Conservation (phyloP, 768 basidiomycete species). For the Suillus placidus region DNA sequence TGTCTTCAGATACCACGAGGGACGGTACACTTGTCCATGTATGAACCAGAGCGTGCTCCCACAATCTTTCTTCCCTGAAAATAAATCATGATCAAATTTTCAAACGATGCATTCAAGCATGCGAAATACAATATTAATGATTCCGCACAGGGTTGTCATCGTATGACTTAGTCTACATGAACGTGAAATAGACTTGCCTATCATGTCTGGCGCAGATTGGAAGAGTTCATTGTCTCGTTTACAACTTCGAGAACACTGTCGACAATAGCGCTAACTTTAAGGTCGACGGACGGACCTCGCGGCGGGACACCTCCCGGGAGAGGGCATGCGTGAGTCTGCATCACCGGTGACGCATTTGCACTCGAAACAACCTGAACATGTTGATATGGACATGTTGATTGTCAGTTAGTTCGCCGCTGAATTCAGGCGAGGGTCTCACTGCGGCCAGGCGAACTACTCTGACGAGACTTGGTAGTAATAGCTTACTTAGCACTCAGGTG, state of each 20-base stretch:
- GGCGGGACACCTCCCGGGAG: neutral
- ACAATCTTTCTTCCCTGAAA: neutral
- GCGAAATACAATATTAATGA: neutral
- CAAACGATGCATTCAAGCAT: neutral
- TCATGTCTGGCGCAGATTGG: neutral
- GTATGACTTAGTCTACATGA: no score
- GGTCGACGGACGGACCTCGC: neutral
- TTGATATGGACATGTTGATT: neutral
- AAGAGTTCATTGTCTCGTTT: neutral
- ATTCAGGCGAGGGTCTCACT: neutral
- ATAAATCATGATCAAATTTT: neutral
- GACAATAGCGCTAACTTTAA: neutral
- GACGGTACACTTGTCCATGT: neutral
- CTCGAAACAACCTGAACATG: neutral
- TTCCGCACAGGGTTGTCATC: neutral
- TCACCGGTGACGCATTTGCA: neutral
- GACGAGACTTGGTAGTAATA: neutral
- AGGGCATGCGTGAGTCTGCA: neutral
- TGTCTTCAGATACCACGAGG: neutral
- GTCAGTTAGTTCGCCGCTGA: neutral
- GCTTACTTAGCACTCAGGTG: no score
- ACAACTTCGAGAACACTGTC: neutral
- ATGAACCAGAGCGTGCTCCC: no score
- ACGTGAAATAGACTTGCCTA: neutral
- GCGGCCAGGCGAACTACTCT: neutral